phyloP scores from a whole-genome alignment of 495 filamentous ascomycete species.

The Aspergillus wentii region DNA sequence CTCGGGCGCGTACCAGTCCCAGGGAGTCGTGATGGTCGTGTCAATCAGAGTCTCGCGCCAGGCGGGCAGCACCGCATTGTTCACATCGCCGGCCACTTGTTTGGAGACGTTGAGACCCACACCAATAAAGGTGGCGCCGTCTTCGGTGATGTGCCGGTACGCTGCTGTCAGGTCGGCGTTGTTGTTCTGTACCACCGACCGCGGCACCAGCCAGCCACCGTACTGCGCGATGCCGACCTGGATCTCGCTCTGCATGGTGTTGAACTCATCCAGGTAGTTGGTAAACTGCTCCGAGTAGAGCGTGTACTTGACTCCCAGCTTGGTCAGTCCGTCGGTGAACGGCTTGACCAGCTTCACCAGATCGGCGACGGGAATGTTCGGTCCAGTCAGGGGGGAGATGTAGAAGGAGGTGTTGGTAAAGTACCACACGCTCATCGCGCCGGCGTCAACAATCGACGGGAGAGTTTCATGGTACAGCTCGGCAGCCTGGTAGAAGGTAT shows the following conservation, averaged over 20 bases:
- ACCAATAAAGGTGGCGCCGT: conserved; percentile 42
- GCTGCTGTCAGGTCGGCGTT: conserved; percentile 39
- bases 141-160: conserved; percentile 34
- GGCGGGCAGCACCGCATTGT: conserved; percentile 52
- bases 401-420: conserved; percentile 43
- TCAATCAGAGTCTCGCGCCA: conserved; percentile 53
- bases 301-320: conserved; percentile 25
- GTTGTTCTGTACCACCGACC: conserved; percentile 39
- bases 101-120: conserved; percentile 35
- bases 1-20: conserved; percentile 35
- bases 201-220: conserved; percentile 54
- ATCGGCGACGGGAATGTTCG: conserved; percentile 23
- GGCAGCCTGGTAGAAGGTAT: conserved; percentile 39
- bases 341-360: conserved; percentile 24
- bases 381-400: conserved; percentile 36
- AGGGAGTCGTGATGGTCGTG: conserved; percentile 31
- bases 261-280: conserved; percentile 43
- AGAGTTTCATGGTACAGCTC: conserved; percentile 33
- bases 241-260: conserved; percentile 29
- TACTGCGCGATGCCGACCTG: conserved; percentile 45
- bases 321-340: conserved; percentile 19
- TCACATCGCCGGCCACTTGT: conserved; percentile 36
- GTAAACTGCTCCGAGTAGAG: conserved; percentile 24
- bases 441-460: conserved; percentile 44
- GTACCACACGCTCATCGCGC: conserved; percentile 47